Conservation (phyloP, 2,329 filamentous ascomycete species). For the Beauveria sp. region DNA sequence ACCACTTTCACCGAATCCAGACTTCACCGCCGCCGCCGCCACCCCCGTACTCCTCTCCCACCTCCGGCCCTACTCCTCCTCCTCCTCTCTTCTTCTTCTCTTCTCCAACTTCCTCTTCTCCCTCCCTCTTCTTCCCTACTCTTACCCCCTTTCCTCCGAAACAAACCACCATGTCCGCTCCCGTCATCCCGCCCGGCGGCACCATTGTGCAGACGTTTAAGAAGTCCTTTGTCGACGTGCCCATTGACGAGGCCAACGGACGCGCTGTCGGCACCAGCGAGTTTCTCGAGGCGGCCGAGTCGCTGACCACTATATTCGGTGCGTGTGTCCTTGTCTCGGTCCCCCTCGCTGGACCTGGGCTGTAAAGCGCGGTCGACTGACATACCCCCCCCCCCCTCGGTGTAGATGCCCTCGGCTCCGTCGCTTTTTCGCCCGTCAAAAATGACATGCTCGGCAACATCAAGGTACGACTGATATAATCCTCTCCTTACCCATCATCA, state of each 20-base stretch:
- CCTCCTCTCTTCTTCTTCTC: too few relatives aligned
- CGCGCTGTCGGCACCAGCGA: constrained; percentile 75
- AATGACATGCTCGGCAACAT: constrained; percentile 86
- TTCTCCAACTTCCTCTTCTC: too few relatives aligned
- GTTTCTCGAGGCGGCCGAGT: constrained; percentile 88
- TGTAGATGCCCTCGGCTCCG: constrained; percentile 54
- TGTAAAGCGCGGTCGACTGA: background rate
- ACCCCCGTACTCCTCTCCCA: too few relatives aligned
- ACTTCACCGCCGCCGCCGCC: too few relatives aligned
- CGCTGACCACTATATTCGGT: constrained; percentile 83
- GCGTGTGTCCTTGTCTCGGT: constrained; percentile 8
- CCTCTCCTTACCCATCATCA: background rate
- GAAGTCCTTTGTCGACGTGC: constrained; percentile 76
- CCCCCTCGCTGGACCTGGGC: background rate
- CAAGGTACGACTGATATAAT: constrained; percentile 50
- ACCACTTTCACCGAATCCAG: too few relatives aligned
- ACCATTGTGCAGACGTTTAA: constrained; percentile 85
- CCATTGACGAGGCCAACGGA: constrained; percentile 63
- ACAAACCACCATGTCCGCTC: constrained; percentile 41
- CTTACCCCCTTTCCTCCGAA: too few relatives aligned
- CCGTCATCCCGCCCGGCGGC: constrained; percentile 51
- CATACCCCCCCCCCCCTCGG: background rate
- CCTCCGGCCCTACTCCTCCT: too few relatives aligned
- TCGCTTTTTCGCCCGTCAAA: constrained; percentile 87
- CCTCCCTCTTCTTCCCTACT: too few relatives aligned